Percentiles rank a stretch among this genome's conserved stretches.
phyloP scores from a whole-genome alignment of 2,329 filamentous ascomycete genomes.

The Trichoderma polysporum region DNA sequence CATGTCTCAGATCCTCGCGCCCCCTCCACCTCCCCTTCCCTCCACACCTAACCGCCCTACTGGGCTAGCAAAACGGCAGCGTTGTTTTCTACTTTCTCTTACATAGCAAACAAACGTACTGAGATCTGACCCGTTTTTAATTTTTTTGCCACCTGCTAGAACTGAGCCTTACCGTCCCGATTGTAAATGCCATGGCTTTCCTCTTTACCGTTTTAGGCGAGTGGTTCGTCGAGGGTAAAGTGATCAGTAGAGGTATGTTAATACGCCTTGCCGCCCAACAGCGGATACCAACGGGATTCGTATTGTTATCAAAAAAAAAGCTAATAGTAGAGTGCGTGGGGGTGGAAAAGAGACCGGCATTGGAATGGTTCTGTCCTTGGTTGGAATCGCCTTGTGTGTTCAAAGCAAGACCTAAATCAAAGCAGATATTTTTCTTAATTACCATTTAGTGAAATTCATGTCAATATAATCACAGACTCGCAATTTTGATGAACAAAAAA shows the following conservation, averaged over 20 bases:
- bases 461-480: not conserved
- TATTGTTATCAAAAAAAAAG: not conserved
- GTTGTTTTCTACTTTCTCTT: not conserved
- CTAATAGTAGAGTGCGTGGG: not conserved
- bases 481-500: constrained; percentile 14
- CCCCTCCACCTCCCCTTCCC: not conserved
- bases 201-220: constrained; percentile 94
- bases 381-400: constrained; percentile 81
- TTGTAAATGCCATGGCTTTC: constrained; percentile 92
- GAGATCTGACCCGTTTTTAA: constrained; percentile 36
- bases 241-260: constrained; percentile 71
- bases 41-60: constrained; percentile 13
- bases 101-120: not conserved
- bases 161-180: constrained; percentile 87
- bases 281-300: not conserved
- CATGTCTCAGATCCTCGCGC: not conserved
- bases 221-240: constrained; percentile 91
- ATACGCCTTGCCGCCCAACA: not conserved
- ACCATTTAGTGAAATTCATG: no score
- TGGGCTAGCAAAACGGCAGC: constrained; percentile 1
- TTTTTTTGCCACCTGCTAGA: constrained; percentile 46
- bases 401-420: constrained; percentile 54
- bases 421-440: not conserved
- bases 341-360: constrained; percentile 69
- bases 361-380: constrained; percentile 76